phyloP scores from a whole-genome alignment of 2,329 filamentous ascomycete genomes.

The Fusarium camptoceras region DNA sequence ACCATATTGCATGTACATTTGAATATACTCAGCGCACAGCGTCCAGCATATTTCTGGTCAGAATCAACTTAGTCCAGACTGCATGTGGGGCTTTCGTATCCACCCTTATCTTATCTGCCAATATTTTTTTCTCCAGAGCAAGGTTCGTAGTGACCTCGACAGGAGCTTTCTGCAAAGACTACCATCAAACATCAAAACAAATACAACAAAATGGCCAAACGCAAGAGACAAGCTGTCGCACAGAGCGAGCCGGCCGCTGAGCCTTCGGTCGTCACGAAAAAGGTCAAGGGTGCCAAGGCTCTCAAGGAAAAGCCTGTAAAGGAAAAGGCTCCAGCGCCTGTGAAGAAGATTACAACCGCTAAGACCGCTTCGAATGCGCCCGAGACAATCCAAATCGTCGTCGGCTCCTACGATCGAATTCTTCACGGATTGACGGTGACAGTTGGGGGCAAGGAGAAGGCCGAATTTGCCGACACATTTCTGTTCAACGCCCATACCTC shows the following conservation, averaged over 20 bases:
- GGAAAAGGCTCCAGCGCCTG: constrained; percentile 35
- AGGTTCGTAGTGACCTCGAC: constrained; percentile 9
- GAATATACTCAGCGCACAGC: constrained; percentile 45
- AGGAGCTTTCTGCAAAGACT: constrained; percentile 13
- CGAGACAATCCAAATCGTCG: constrained; percentile 85
- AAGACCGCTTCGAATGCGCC: constrained; percentile 40
- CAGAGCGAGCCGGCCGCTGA: constrained; percentile 45
- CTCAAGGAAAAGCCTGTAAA: constrained; percentile 31
- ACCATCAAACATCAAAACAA: constrained; percentile 20
- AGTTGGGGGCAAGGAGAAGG: constrained; percentile 58
- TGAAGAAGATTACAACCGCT: constrained; percentile 37
- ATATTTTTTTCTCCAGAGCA: constrained; percentile 45
- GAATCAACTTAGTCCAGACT: constrained; percentile 2
- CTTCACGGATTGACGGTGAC: constrained; percentile 91
- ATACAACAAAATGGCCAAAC: constrained; percentile 58
- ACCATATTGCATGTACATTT: constrained; percentile 35
- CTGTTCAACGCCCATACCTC: constrained; percentile 94
- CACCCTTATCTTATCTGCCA: constrained; percentile 51
- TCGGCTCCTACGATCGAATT: constrained; percentile 93
- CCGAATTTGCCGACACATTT: constrained; percentile 89
- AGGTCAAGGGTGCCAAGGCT: constrained; percentile 35
- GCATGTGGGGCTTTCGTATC: constrained; percentile 40
- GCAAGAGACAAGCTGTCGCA: constrained; percentile 58
- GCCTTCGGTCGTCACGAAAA: constrained; percentile 47
- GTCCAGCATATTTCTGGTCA: constrained; percentile 21